These are phyloP conservation scores for Lichtheimia hyalospora DNA, from an alignment of 371 early-diverging fungal species.

Conservation along the genomic window DNA sequence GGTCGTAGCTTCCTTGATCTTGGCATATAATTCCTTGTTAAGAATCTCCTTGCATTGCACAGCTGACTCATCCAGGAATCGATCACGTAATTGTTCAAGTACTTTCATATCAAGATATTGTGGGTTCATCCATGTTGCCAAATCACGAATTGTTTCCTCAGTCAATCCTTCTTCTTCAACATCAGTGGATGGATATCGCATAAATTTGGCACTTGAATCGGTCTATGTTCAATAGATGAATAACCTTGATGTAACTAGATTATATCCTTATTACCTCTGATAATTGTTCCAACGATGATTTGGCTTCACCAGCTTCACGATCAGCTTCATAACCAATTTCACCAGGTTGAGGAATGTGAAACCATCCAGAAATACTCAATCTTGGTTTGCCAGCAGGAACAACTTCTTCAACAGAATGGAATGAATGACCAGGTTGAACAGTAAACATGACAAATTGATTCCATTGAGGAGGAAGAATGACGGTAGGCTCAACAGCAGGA, in stretches of 20 bases:
- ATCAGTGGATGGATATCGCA: constrained; percentile 21
- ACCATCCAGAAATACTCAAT: constrained; percentile 77
- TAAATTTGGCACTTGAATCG: constrained; percentile 36
- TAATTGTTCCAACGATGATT: constrained; percentile 57
- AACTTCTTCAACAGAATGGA: constrained; percentile 80
- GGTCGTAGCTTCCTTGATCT: constrained; percentile 30
- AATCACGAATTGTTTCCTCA: constrained; percentile 40
- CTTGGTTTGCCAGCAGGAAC: constrained; percentile 57
- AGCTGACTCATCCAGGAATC: constrained; percentile 68
- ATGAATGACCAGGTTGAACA: constrained; percentile 75
- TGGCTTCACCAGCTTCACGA: constrained; percentile 20
- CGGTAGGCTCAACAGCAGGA: constrained; percentile 61
- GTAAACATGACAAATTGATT: constrained; percentile 78
- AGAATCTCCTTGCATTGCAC: constrained; percentile 67
- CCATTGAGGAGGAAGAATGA: constrained; percentile 66
- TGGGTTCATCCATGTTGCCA: constrained; percentile 63
- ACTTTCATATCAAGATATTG: constrained; percentile 52
- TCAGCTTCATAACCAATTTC: constrained; percentile 50
- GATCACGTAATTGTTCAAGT: constrained; percentile 53
- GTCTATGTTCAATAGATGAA: constrained; percentile 12
- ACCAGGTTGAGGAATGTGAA: constrained; percentile 66
- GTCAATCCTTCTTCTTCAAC: constrained; percentile 33
- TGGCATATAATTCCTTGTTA: constrained; percentile 34
- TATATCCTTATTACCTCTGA: constrained; percentile 7
- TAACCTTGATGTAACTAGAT: not conserved